A percentile compares a stretch with the other conserved stretches of the same genome.
These are phyloP conservation scores for Coccomyxa sp. DNA, from an alignment of 139 green algal species.

Conservation along the genomic window DNA sequence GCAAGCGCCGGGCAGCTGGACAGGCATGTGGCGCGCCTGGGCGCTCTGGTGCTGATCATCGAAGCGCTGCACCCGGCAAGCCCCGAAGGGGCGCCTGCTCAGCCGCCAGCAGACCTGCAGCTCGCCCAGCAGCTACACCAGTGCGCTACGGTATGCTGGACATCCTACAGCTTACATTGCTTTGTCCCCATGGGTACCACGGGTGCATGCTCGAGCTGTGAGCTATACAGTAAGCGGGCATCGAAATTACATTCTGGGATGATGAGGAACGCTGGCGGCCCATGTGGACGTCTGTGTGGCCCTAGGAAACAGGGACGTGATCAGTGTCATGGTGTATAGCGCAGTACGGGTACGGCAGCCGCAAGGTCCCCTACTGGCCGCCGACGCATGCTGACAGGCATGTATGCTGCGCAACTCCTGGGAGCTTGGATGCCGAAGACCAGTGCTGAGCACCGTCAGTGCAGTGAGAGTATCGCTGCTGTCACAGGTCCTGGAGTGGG, in stretches of 20 bases:
- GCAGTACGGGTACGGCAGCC: background rate
- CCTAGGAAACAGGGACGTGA: background rate
- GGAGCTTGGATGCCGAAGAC: background rate
- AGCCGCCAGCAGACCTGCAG: slow-evolving; percentile 18
- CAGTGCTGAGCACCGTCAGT: too few relatives aligned
- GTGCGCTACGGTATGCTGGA: slow-evolving; percentile 21
- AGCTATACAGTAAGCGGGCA: too few relatives aligned
- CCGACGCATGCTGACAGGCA: background rate
- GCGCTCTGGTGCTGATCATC: slow-evolving; percentile 25
- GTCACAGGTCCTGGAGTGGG: slow-evolving; percentile 39
- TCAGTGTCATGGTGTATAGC: background rate
- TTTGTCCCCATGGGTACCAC: background rate
- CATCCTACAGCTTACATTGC: background rate
- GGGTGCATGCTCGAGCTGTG: background rate
- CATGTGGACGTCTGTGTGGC: background rate
- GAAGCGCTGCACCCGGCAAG: slow-evolving; percentile 15
- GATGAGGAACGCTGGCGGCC: background rate
- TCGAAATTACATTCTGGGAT: background rate
- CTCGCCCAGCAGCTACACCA: slow-evolving; percentile 32
- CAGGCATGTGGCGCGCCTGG: slow-evolving; percentile 18
- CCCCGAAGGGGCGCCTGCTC: slow-evolving; percentile 2
- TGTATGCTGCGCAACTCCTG: background rate
- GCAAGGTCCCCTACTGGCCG: background rate
- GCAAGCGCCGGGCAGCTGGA: slow-evolving; percentile 18
- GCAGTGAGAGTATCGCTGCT: too few relatives aligned